A percentile compares a stretch with the other conserved stretches of the same genome.
Evolutionary conservation across 768 basidiomycete species (phyloP).

Genomic region (Pulveroboletus sp.): DNA sequence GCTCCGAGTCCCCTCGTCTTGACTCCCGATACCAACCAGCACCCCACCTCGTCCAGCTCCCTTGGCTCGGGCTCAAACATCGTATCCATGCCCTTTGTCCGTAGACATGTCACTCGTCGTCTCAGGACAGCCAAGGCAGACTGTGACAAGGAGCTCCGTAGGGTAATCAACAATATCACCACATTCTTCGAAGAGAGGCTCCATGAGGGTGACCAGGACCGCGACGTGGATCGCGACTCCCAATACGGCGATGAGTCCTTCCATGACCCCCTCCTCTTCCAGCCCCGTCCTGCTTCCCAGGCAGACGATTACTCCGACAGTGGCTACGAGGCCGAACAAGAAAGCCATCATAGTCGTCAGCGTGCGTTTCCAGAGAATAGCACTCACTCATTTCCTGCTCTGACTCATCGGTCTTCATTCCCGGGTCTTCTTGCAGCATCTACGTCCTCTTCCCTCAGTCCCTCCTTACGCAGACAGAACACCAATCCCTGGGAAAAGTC

Average conservation of each 20-base stretch:
- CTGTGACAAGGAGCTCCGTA: conserved; percentile 94
- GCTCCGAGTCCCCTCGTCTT: conserved; percentile 78
- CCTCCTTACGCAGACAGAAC: conserved; percentile 62
- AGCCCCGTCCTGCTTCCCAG: conserved; percentile 51
- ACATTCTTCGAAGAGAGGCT: conserved; percentile 90
- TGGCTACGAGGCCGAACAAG: conserved; percentile 72
- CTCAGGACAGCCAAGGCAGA: conserved; percentile 92
- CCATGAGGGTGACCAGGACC: conserved; percentile 63
- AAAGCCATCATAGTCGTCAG: conserved; percentile 63
- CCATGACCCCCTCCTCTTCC: conserved; percentile 58
- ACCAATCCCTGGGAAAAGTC: conserved; percentile 66
- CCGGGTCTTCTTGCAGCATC: conserved; percentile 61
- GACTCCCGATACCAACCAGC: conserved; percentile 50
- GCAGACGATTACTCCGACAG: conserved; percentile 77
- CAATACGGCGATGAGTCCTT: conserved; percentile 55
- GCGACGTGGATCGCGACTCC: conserved; percentile 62
- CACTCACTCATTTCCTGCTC: conserved; percentile 33
- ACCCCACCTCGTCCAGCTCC: conserved; percentile 9
- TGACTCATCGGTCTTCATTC: conserved; percentile 52
- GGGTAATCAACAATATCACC: conserved; percentile 92
- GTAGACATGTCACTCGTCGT: conserved; percentile 88
- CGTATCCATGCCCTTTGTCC: conserved; percentile 88
- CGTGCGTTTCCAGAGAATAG: conserved; percentile 61
- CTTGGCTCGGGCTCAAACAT: conserved; percentile 60
- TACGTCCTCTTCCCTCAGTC: conserved; percentile 54